Percentiles rank a stretch among this genome's conserved stretches.
These are phyloP conservation scores for Paecilomyces dactylethromorphus DNA, from an alignment of 2,329 filamentous ascomycete species.

Conservation along the genomic window DNA sequence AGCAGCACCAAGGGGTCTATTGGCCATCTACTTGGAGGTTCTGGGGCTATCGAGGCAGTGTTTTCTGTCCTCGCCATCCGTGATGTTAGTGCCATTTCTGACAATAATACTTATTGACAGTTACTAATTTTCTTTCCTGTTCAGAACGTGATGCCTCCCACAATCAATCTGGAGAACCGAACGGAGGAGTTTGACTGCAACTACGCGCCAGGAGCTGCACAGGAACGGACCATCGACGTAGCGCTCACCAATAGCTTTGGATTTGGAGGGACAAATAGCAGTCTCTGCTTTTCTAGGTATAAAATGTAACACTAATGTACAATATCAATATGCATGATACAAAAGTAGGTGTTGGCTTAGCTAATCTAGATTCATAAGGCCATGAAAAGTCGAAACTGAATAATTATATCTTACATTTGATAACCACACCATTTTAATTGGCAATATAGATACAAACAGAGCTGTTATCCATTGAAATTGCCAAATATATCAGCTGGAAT, in stretches of 20 bases:
- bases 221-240: constrained; percentile 63
- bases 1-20: constrained; percentile 93
- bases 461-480: too few relatives aligned
- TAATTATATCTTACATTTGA: too few relatives aligned
- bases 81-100: constrained; percentile 49
- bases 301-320: constrained; percentile 5
- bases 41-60: constrained; percentile 83
- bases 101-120: background rate
- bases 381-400: background rate
- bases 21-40: constrained; percentile 85
- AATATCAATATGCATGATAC: background rate
- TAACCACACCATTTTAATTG: too few relatives aligned
- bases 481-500: too few relatives aligned
- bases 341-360: too few relatives aligned
- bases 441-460: too few relatives aligned
- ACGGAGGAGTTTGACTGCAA: constrained; percentile 70
- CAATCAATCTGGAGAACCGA: constrained; percentile 68
- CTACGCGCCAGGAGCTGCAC: constrained; percentile 67
- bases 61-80: constrained; percentile 74
- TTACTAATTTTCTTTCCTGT: constrained; percentile 8
- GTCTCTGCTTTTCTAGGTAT: constrained; percentile 60
- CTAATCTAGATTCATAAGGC: background rate
- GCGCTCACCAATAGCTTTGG: constrained; percentile 94
- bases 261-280: constrained; percentile 94
- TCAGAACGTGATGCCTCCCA: constrained; percentile 75